Evolutionary conservation across 208 protist species (phyloP).

Genomic region (Trypanosoma brucei): DNA sequence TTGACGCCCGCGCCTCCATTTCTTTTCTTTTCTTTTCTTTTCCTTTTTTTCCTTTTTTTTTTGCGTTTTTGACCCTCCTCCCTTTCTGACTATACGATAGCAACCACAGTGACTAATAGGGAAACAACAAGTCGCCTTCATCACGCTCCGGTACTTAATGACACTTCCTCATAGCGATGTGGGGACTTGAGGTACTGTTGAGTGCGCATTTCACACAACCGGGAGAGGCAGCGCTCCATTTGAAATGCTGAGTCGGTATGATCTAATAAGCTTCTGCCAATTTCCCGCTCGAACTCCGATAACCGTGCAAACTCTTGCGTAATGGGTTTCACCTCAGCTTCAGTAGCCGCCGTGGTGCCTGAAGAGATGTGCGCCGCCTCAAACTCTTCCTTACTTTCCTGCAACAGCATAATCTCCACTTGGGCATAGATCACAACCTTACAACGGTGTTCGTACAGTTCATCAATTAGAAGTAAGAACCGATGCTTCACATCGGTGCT

Average conservation of each 20-base stretch:
- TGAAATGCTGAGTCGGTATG: constrained; percentile 68
- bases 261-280: constrained; percentile 63
- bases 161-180: constrained; percentile 51
- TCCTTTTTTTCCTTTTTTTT: no score
- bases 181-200: constrained; percentile 73
- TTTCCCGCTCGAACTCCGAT: constrained; percentile 68
- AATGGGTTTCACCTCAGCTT: not conserved
- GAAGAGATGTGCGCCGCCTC: not conserved
- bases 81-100: not conserved
- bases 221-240: constrained; percentile 83
- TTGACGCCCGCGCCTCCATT: no score
- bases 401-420: constrained; percentile 49
- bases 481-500: constrained; percentile 78
- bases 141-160: constrained; percentile 21
- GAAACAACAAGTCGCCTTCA: not conserved
- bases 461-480: constrained; percentile 88
- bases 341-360: not conserved
- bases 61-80: not conserved
- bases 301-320: constrained; percentile 34
- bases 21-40: no score
- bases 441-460: constrained; percentile 79
- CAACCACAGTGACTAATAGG: not conserved
- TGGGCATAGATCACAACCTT: constrained; percentile 76
- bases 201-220: constrained; percentile 86
- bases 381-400: constrained; percentile 34